phyloP scores from a whole-genome alignment of 1,284 basidiomycete genomes.

The Austroboletus novae-zelandiae region DNA sequence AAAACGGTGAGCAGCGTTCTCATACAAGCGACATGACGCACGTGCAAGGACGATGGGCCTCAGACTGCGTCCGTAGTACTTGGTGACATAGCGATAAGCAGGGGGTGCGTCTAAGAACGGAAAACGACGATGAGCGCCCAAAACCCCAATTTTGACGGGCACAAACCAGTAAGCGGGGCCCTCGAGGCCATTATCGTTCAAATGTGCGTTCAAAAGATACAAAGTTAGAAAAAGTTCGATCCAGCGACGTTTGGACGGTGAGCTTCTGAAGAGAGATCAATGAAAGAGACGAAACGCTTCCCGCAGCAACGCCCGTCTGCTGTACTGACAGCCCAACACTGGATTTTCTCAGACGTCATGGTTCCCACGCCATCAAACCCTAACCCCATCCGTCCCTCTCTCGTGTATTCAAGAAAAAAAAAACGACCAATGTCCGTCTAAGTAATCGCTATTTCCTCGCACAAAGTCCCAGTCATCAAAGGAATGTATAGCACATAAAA shows the following conservation, averaged over 20 bases:
- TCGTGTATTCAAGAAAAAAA: too few relatives aligned
- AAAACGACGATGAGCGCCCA: too few relatives aligned
- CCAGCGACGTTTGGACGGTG: not conserved
- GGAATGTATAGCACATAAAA: too few relatives aligned
- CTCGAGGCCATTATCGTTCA: slow-evolving; percentile 17
- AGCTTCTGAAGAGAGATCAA: not conserved
- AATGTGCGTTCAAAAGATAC: not conserved
- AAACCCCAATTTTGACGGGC: too few relatives aligned
- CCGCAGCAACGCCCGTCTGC: slow-evolving; percentile 1
- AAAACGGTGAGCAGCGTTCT: not conserved
- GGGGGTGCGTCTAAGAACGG: slow-evolving; percentile 46
- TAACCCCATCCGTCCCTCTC: not conserved
- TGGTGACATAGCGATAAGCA: slow-evolving; percentile 56
- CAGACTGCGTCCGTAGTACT: slow-evolving; percentile 52
- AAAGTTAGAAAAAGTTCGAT: not conserved
- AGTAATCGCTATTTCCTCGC: too few relatives aligned
- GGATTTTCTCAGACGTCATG: slow-evolving; percentile 18
- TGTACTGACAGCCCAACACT: slow-evolving; percentile 6
- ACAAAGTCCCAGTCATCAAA: too few relatives aligned
- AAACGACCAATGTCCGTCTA: too few relatives aligned
- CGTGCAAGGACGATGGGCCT: slow-evolving; percentile 56
- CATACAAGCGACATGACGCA: slow-evolving; percentile 34
- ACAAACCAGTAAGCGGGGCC: slow-evolving; percentile 16
- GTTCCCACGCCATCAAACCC: slow-evolving; percentile 21
- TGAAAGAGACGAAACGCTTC: not conserved